Conservation (phyloP, 1,139 yeast species). For the Candida gigantensis region DNA sequence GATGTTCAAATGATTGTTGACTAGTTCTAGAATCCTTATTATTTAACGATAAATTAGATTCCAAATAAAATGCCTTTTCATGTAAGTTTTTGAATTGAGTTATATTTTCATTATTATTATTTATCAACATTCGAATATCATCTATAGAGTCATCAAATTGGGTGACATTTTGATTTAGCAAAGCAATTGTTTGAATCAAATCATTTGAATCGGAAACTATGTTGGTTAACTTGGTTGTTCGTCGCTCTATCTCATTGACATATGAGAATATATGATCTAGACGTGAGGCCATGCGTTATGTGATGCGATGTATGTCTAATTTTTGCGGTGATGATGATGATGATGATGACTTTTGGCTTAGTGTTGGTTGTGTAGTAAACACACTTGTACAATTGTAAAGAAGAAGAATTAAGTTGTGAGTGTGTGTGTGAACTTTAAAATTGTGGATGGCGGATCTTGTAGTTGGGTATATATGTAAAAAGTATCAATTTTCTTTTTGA, state of each 20-base stretch:
- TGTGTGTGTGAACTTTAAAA: not conserved
- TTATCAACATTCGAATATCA: slow-evolving; percentile 25
- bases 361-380: no score
- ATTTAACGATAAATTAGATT: slow-evolving; percentile 26
- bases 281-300: slow-evolving; percentile 17
- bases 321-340: no score
- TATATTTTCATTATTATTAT: slow-evolving; percentile 24
- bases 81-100: slow-evolving; percentile 31
- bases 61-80: slow-evolving; percentile 37
- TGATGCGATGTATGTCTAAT: not conserved
- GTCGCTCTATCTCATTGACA: slow-evolving; percentile 32
- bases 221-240: slow-evolving; percentile 20
- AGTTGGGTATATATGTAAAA: no score
- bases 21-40: slow-evolving; percentile 38
- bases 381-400: no score
- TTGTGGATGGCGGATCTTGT: no score
- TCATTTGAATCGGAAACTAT: slow-evolving; percentile 25
- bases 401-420: not conserved
- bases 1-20: slow-evolving; percentile 51
- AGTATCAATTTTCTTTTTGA: no score
- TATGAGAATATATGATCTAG: slow-evolving; percentile 32
- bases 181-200: slow-evolving; percentile 23
- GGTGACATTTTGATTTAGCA: slow-evolving; percentile 24
- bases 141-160: slow-evolving; percentile 35
- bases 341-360: no score